Base-by-base conservation (phyloP, 2,329 filamentous ascomycete species). In the Claviceps humidiphila region DNA sequence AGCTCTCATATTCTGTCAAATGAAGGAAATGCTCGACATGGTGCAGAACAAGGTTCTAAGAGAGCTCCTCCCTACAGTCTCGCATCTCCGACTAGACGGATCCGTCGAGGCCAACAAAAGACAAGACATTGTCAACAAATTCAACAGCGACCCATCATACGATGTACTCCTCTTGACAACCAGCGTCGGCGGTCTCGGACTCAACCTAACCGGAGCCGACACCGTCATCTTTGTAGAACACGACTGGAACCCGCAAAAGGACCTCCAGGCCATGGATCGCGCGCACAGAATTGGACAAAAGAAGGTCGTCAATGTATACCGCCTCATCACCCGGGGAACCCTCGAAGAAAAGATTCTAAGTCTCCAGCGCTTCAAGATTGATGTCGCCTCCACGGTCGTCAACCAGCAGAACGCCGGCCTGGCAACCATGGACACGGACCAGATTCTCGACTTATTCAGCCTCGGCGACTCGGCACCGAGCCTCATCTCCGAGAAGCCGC, bases 11-110 rank as follows among this genome's bases (percentile, higher is more conserved):
- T 98, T 98, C 75, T 98, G 93, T 63, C 93, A 98, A 67, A 96
- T 98, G 89, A 98, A 98, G 71, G 93, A 98, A 68, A 98, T 98
- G 94, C 77, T 98, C 24, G 93, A 98, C 67, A 97, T 98, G 81
- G 94, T 98, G 2, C 90, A 97, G 65, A 89, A 86, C 61, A 90
- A 91, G 53, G 93, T 98, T 1, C 72, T 98, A 41, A 89, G 88
- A 66, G 85, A 86, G 62, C 77, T 97, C 70, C 77, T 98, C n/a
- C 93, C 93, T 1, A 87, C 85, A 0, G 90, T 96, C 5, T 93
- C 94, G 40, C 96, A 85, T 64, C 80, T 97, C 53, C 87, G 94
- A n/a, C 80, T 98, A 38, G 94, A 98, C 61, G 93, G 93, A 37
- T 83, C 83, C 6, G 89, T 98, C 13, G 93, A 96, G 68, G 88